Conservation (phyloP, 2,329 filamentous ascomycete genomes). For the Diaporthe destruens region DNA sequence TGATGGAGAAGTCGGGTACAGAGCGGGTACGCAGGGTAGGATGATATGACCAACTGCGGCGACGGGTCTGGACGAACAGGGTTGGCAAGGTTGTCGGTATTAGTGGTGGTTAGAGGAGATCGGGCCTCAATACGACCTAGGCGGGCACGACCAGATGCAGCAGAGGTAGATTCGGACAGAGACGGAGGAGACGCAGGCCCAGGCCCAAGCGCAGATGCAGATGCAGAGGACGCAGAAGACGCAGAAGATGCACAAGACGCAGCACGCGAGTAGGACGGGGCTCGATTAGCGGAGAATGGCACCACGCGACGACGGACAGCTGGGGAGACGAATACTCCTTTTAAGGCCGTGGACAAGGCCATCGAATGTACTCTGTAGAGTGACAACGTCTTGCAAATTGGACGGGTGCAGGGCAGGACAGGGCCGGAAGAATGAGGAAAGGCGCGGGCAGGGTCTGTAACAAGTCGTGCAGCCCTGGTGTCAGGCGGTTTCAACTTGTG, state of each 20-base stretch:
- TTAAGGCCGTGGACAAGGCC: slow-evolving; percentile 35
- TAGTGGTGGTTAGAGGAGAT: slow-evolving; percentile 21
- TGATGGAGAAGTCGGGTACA: slow-evolving; percentile 30
- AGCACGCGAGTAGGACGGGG: slow-evolving; percentile 33
- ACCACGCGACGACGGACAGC: slow-evolving; percentile 33
- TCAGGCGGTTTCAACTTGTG: slow-evolving; percentile 37
- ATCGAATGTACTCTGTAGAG: slow-evolving; percentile 30
- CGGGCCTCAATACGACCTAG: slow-evolving; percentile 24
- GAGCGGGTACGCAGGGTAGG: slow-evolving; percentile 29
- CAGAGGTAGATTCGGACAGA: background rate
- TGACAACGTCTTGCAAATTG: slow-evolving; percentile 11
- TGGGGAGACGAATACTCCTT: slow-evolving; percentile 37
- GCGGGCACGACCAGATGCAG: slow-evolving; percentile 21
- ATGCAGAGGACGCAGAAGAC: background rate
- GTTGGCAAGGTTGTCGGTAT: slow-evolving; percentile 29
- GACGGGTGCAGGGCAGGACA: slow-evolving; percentile 7
- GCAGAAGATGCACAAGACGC: slow-evolving; percentile 14
- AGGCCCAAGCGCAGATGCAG: no score
- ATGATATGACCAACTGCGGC: slow-evolving; percentile 36
- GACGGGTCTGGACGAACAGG: slow-evolving; percentile 39
- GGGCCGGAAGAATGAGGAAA: slow-evolving; percentile 34
- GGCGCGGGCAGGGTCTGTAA: slow-evolving; percentile 33
- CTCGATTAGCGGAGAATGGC: slow-evolving; percentile 36
- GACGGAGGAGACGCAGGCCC: no score
- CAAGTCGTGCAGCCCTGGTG: slow-evolving; percentile 25